A percentile compares a stretch with the other conserved stretches of the same genome.
These are phyloP conservation scores for Sextonia rubra DNA, from an alignment of 164 flowering plant genomes.

Conservation along the genomic window DNA sequence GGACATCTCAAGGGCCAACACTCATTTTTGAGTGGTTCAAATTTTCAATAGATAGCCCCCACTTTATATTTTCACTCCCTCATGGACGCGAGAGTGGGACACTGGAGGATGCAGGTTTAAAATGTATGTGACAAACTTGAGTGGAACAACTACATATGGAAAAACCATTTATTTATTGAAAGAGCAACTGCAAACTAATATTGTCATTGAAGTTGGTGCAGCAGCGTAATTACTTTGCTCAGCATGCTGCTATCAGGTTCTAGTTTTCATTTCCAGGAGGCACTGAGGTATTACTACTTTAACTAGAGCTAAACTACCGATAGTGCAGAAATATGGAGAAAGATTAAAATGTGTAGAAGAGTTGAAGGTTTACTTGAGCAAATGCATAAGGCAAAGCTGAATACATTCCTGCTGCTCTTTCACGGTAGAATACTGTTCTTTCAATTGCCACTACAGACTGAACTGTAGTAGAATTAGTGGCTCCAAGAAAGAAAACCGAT, in stretches of 20 bases:
- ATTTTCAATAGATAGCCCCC: too few species aligned
- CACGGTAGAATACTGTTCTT: conserved; percentile 63
- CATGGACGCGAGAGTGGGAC: too few species aligned
- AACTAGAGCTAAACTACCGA: background rate
- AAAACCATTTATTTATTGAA: too few species aligned
- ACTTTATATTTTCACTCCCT: too few species aligned
- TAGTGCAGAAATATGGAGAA: background rate
- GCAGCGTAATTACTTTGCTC: background rate
- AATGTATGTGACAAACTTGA: too few species aligned
- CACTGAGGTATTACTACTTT: background rate
- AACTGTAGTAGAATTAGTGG: conserved; percentile 39
- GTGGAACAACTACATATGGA: too few species aligned
- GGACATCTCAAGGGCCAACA: too few species aligned
- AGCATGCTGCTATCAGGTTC: background rate
- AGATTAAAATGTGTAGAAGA: background rate
- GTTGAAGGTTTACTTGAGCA: conserved; percentile 36
- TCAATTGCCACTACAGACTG: conserved; percentile 49
- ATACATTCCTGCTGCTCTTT: conserved; percentile 65
- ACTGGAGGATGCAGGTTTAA: too few species aligned
- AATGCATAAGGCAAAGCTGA: conserved; percentile 45
- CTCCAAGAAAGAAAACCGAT: conserved; percentile 48
- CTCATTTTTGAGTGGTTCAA: too few species aligned
- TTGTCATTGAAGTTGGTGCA: background rate
- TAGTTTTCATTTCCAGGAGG: background rate
- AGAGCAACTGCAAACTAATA: too few species aligned